Base-by-base conservation (phyloP, 1,139 yeast genomes). In the Taiozyma sp. region DNA sequence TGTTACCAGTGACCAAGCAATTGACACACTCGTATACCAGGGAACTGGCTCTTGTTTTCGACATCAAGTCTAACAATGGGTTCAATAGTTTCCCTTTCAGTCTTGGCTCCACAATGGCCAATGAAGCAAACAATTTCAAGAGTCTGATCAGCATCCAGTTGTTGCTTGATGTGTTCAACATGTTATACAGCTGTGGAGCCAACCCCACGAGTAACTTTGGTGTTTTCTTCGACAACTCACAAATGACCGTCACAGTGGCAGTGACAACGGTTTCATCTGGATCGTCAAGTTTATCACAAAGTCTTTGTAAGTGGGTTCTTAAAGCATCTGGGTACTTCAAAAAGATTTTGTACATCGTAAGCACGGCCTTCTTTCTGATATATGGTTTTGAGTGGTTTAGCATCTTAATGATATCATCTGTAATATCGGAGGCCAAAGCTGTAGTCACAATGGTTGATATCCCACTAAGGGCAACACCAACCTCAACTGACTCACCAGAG, bases 141-240 rank as follows among this genome's bases (percentile, higher is more conserved):
- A 95, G 76, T 62, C 97, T 78, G 52, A 95, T 93, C 21, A 88
- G 82, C 74, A 93, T 84, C 99, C 99, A 95, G 66, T 95, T 95
- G 65, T 93, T 91, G 53, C 81, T 82, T 1, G 96, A 83, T 1
- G 83, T 82, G 45, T 87, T 85, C 49, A 95, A 71, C 37, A 93
- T 75, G 42, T 82, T 81, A 65, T 88, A 95, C 51, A 95, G 76
- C 53, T 83, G 80, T 1, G 99, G 99, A 4, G 96, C 87, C 50
- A 89, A 75, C 48, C 80, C 81, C 43, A 93, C 74, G 60, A 88
- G 88, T 28, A 88, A 81, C 48, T 77, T 76, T 1, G 96, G 95
- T 50, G 85, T 84, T 62, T 87, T 89, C 63, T 89, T 87, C 2
- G 97, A 89, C 49, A 95, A 77, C 67, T 95, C 99, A 68, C 98